Evolutionary conservation across 2,329 filamentous ascomycete species (phyloP), one percentile per base, ranked within the genome.

Genomic region (Thielaviopsis punctulata): DNA sequence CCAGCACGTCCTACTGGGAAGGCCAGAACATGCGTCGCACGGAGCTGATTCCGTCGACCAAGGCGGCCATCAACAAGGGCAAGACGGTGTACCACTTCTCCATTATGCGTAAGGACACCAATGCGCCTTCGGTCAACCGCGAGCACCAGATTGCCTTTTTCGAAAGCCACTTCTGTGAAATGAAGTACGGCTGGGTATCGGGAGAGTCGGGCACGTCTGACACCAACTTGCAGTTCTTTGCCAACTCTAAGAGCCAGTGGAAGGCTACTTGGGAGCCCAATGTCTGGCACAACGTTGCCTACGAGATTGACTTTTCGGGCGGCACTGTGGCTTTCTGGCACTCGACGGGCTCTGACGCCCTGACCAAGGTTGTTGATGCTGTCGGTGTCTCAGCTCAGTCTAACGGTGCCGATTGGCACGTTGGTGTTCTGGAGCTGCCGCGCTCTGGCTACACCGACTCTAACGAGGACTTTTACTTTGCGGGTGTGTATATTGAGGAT

Each of bases 261-360:
- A 75, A 73, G 59, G 70, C 72, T 1, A 69, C 75, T 56, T 79
- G 82, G 63, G 70, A 70, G 51, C 69, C 80, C 1, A 76, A 72
- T 41, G 75, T 79, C 10, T 86, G 82, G 82, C 82, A 86, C 64
- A 87, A 87, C 62, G 72, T 85, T 59, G 82, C 81, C 47, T 86
- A 85, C 60, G 80, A 80, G 62, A 83, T 85, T 55, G 55, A 86
- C 67, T 87, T 86, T 60, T 65, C 64, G 15, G 73, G 68, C 39
- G 68, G 72, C 57, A 77, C 72, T 4, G 80, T 86, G 25, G 75
- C 73, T 12, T 79, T 86, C 65, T 86, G 80, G 75, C 79, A 85
- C 64, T 84, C 79, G 0, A 80, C 77, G 15, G 81, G 79, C 33
- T 67, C 68, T 13, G 71, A 73, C 33, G 65, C 73, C 19, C 67